Conservation (phyloP, 805 yeast species). For the Candida pini region DNA sequence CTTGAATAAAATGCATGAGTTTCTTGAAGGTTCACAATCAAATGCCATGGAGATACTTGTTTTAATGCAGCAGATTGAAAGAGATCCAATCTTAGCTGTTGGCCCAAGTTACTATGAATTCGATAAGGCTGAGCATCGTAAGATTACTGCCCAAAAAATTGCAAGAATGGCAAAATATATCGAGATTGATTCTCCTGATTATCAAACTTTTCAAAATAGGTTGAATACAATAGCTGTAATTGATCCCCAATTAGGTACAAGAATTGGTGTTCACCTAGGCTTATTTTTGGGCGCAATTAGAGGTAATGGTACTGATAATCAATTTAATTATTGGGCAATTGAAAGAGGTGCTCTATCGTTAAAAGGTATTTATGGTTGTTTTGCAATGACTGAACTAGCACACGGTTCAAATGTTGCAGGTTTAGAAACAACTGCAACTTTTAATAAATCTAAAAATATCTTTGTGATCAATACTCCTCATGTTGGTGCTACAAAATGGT, state of each 20-base stretch:
- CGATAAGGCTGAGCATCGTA: constrained; percentile 52
- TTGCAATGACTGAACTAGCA: constrained; percentile 89
- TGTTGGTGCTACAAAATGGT: constrained; percentile 93
- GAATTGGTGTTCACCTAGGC: constrained; percentile 86
- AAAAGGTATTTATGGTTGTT: constrained; percentile 75
- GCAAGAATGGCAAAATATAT: constrained; percentile 56
- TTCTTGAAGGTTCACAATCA: constrained; percentile 46
- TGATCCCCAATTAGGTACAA: constrained; percentile 77
- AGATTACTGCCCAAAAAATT: constrained; percentile 54
- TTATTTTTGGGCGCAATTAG: constrained; percentile 74
- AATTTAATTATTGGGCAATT: constrained; percentile 76
- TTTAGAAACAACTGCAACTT: constrained; percentile 87
- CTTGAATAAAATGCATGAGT: constrained; percentile 44
- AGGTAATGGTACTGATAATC: constrained; percentile 85
- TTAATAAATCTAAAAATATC: constrained; percentile 55
- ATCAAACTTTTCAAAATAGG: constrained; percentile 50
- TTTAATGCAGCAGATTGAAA: constrained; percentile 52
- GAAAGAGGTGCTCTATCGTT: constrained; percentile 57
- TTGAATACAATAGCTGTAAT: constrained; percentile 53
- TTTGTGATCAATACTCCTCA: constrained; percentile 83
- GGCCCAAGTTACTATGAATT: constrained; percentile 52
- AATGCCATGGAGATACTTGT: constrained; percentile 41
- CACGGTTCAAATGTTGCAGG: constrained; percentile 95
- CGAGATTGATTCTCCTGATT: constrained; percentile 36
- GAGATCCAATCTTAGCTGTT: constrained; percentile 60